A percentile compares a stretch with the other conserved stretches of the same genome.
These are phyloP conservation scores for Oryza nivara DNA, from an alignment of 176 grass and related monocot species.

Conservation along the genomic window DNA sequence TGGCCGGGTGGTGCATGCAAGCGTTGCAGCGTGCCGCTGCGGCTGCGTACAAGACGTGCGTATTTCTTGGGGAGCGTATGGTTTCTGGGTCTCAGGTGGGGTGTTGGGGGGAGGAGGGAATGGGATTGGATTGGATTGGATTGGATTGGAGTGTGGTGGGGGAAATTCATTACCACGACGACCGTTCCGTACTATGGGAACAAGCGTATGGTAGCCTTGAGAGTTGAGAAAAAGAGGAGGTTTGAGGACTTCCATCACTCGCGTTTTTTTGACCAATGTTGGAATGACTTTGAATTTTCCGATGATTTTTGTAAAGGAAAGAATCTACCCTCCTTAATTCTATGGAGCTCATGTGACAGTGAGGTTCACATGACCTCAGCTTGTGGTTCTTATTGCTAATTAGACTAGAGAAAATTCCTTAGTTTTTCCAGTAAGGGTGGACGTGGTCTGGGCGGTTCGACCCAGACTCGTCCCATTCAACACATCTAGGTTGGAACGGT, in stretches of 20 bases:
- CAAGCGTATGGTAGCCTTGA: neutral
- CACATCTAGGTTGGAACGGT: no score
- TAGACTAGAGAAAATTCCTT: no score
- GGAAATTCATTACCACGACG: neutral
- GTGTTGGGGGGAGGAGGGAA: neutral
- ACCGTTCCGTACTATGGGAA: neutral
- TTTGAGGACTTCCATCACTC: neutral
- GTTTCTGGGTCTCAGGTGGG: constrained; percentile 39
- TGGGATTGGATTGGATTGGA: neutral
- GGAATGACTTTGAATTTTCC: neutral
- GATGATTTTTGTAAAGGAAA: neutral
- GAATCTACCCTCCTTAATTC: no score
- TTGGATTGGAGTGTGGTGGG: no score
- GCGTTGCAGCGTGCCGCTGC: neutral
- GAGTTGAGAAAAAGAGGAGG: neutral
- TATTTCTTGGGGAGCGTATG: constrained; percentile 35
- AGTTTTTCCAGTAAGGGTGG: no score
- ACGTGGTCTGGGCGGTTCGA: no score
- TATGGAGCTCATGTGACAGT: no score
- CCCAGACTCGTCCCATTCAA: no score
- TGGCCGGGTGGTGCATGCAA: neutral
- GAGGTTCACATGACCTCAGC: no score
- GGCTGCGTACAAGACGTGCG: neutral
- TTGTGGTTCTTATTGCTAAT: no score
- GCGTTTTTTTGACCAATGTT: neutral